Base-by-base conservation (phyloP, 2,329 filamentous ascomycete species). In the Penicillium griseofulvum region DNA sequence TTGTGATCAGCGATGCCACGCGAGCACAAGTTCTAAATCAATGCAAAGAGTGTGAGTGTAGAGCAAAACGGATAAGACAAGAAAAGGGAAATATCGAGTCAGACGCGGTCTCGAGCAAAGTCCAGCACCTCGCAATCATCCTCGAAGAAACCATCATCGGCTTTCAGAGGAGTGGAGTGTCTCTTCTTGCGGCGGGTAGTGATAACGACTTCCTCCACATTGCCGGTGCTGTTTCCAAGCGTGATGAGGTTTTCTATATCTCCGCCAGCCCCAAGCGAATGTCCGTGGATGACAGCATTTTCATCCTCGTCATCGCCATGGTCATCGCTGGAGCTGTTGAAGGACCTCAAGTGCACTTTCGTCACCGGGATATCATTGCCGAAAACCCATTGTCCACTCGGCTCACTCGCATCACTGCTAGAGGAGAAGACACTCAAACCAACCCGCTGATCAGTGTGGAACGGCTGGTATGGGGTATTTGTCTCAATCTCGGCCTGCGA, bases 381-480 rank as follows among this genome's bases (percentile, higher is more conserved):
- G 63, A 85, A 85, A 3, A 81, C 76, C 82, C 82, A 85, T 16
- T 71, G 52, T 69, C 68, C 69, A 26, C 59, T 57, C 38, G 64
- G 75, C 24, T 81, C 65, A 19, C 68, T 74, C 24, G 73, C 67
- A 19, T 78, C 74, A 3, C 64, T 71, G 31, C 56, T 58, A 8
- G 64, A 49, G 65, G 68, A 74, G 68, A 87, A 89, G 39, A 91
- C 82, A 62, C 86, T 89, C 28, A 97, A 79, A n/a, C 82, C 84
- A 42, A 97, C 89, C 3, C 93, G 85, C 52, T 86, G 84, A 68
- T 97, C 92, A 0, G 92, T 94, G 71, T 97, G 93, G 77, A 97
- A 97, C 1, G 94, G 93, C 67, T 96, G 92, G 66, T 96, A 97
- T 2, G 93, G 91, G 5, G 92, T 89, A 68, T 93, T 97, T 1